These are phyloP conservation scores for Schizothecium vesticola DNA, from an alignment of 495 filamentous ascomycete genomes.

Conservation along the genomic window DNA sequence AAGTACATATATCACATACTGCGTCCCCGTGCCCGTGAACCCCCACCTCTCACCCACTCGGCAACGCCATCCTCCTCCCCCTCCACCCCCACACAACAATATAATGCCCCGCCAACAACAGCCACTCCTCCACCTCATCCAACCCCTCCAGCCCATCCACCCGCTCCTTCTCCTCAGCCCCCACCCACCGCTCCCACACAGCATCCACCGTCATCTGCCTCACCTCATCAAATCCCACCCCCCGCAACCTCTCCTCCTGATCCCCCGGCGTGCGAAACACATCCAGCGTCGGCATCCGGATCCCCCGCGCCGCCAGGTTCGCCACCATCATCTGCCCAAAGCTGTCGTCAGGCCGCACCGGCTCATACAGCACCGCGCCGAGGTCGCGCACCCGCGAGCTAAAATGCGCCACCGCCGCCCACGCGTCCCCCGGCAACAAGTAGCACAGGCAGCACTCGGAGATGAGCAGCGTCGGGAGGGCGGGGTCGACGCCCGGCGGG, in stretches of 20 bases:
- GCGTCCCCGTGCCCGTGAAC: neutral
- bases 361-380: slow-evolving; percentile 80
- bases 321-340: slow-evolving; percentile 88
- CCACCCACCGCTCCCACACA: slow-evolving; percentile 73
- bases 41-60: neutral
- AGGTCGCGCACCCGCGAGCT: slow-evolving; percentile 50
- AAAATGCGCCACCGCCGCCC: slow-evolving; percentile 62
- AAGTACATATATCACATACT: neutral
- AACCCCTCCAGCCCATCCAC: slow-evolving; percentile 77
- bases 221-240: slow-evolving; percentile 59
- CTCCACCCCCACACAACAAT: slow-evolving; percentile 72
- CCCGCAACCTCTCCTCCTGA: slow-evolving; percentile 59
- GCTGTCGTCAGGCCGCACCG: slow-evolving; percentile 71
- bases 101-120: slow-evolving; percentile 82
- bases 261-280: slow-evolving; percentile 59
- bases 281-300: slow-evolving; percentile 76
- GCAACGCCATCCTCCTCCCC: slow-evolving; percentile 27
- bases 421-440: slow-evolving; percentile 57
- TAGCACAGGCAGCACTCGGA: slow-evolving; percentile 96
- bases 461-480: slow-evolving; percentile 72
- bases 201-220: slow-evolving; percentile 57
- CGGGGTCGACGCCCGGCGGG: slow-evolving; percentile 32
- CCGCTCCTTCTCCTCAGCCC: slow-evolving; percentile 67
- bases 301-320: slow-evolving; percentile 80
- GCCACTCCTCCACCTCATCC: slow-evolving; percentile 96